Evolutionary conservation across 129 eudicot genomes (phyloP), one percentile per base, ranked within the genome.

Genomic region (Mikania micrantha): DNA sequence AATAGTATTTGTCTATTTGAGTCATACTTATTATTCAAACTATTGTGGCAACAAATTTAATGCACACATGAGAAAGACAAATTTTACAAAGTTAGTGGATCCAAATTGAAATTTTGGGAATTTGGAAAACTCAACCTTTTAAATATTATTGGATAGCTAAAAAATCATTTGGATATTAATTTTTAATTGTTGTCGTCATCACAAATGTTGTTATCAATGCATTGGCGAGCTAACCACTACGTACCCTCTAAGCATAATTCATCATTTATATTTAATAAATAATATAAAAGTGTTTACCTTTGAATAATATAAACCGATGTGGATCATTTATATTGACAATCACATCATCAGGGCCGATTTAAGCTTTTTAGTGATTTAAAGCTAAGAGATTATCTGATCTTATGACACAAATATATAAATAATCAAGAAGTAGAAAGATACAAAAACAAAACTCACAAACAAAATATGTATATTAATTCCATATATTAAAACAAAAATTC

Each of bases 211-310:
- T 72, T 72, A 72, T 72, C 77, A 44, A 72, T 61, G 77, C 48
- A 61, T 72, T 36, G 70, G 77, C 62, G 65, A 49, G 20, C 77
- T 61, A 72, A 72, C 61, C 70, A 72, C 77, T 60, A 72, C 77
- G 77, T 72, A 62, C 66, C 54, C 77, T 72, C 63, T 67, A 62
- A 72, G 70, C 77, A 21, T 39, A 60, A 72, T 22, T 21, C 49
- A 28, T 15, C 2, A 45, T 32, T 7, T 21, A 53, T 24, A 38
- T 68, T 32, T 32, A 13, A 12, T 13, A 56, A 27, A 27, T 54
- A 54, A 25, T 56, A 13, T 19, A 27, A 22, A 53, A 7, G 6
- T 13, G 13, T 27, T 56, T 56, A 5, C 15, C 27, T 54, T 22
- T 25, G 27, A 54, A 27, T 56, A 11, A 25, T 56, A 27, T 29